A percentile compares a stretch with the other conserved stretches of the same genome.
These are phyloP conservation scores for Mercurialis annua DNA, from an alignment of 345 rosid species.

Conservation along the genomic window DNA sequence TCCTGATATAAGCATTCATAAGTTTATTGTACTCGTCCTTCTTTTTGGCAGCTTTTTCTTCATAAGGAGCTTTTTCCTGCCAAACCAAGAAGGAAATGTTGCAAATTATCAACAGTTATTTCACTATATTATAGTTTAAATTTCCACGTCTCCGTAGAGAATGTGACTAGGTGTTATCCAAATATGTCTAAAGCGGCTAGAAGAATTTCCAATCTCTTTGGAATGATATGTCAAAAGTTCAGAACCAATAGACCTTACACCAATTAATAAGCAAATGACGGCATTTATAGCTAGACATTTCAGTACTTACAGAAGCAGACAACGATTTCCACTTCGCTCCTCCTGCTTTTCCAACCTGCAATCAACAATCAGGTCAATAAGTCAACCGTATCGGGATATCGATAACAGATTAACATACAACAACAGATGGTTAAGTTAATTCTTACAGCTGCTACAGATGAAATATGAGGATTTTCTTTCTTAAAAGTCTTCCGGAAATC, in stretches of 20 bases:
- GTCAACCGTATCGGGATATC: no score
- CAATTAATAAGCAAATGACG: neutral
- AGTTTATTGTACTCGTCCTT: conserved; percentile 71
- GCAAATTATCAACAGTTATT: neutral
- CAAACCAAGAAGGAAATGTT: neutral
- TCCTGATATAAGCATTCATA: conserved; percentile 80
- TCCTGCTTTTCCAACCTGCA: conserved; percentile 59
- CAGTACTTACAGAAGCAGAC: conserved; percentile 30
- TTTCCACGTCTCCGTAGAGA: neutral
- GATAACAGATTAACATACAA: neutral
- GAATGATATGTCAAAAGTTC: neutral
- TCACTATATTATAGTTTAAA: neutral
- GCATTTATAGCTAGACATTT: neutral
- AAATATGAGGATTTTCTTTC: conserved; percentile 45
- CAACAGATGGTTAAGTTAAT: neutral
- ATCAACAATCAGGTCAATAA: conserved; percentile 13
- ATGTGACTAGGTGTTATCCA: neutral
- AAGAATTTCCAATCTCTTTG: neutral
- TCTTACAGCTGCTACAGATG: conserved; percentile 52
- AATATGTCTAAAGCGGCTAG: neutral
- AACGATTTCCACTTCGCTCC: conserved; percentile 53
- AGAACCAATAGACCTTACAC: neutral
- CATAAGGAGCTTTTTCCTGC: conserved; percentile 88
- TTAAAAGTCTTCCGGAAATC: conserved; percentile 49
- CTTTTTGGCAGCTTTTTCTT: conserved; percentile 75